phyloP scores from a whole-genome alignment of 139 green algal genomes.

The Pleodorina starrii region DNA sequence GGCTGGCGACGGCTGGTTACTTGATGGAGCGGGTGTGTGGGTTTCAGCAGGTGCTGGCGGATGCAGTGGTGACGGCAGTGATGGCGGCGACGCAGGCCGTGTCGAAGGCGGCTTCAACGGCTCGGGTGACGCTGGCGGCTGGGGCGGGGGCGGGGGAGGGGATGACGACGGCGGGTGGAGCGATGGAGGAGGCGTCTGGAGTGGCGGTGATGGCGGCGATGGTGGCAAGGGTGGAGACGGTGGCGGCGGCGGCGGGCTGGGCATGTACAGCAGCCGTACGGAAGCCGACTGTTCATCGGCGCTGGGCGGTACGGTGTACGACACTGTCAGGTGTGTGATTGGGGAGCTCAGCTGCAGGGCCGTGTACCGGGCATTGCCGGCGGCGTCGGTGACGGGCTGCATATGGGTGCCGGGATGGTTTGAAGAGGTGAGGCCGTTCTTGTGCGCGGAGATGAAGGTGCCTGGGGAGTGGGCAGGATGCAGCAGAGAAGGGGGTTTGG shows the following conservation, averaged over 20 bases:
- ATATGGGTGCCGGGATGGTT: not conserved
- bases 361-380: not conserved
- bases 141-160: too few species aligned
- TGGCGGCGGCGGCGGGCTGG: not conserved
- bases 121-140: too few species aligned
- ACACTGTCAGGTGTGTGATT: not conserved
- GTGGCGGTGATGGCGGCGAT: not conserved
- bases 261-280: not conserved
- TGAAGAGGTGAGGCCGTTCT: not conserved
- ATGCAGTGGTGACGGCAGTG: too few species aligned
- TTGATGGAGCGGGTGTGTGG: too few species aligned
- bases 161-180: too few species aligned
- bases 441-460: not conserved
- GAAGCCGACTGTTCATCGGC: not conserved
- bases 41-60: too few species aligned
- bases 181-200: not conserved
- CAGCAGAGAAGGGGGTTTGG: too few species aligned
- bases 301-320: slow-evolving; percentile 7
- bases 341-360: not conserved
- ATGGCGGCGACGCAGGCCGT: too few species aligned
- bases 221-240: not conserved
- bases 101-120: too few species aligned
- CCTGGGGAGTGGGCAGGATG: not conserved
- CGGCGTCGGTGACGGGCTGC: not conserved
- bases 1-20: too few species aligned